Evolutionary conservation across 2,329 filamentous ascomycete species (phyloP).

Genomic region (Harringtonia lauricola): DNA sequence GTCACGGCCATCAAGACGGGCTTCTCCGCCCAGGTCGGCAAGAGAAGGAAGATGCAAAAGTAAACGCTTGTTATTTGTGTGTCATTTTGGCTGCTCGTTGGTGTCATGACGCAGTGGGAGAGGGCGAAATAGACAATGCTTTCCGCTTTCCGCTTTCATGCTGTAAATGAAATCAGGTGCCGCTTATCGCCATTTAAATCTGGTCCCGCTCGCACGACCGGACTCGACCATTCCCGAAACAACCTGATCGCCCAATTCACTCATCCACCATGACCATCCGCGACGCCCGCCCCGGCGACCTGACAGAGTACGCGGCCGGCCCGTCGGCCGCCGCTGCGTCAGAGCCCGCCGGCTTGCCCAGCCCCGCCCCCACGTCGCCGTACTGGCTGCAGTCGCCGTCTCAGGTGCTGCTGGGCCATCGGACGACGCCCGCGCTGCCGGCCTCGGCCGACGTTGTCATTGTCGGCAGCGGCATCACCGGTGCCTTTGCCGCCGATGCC

Average conservation of each 20-base stretch:
- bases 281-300: constrained; percentile 19
- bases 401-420: constrained; percentile 51
- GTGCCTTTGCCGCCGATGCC: constrained; percentile 58
- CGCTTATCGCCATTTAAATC: too few relatives aligned
- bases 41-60: constrained; percentile 89
- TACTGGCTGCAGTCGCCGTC: constrained; percentile 69
- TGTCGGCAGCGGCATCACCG: constrained; percentile 67
- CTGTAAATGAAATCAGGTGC: too few relatives aligned
- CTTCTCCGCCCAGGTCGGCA: constrained; percentile 99
- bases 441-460: constrained; percentile 55
- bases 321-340: background rate
- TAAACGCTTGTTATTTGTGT: constrained; percentile 38
- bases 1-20: constrained; percentile 99
- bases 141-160: too few relatives aligned
- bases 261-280: constrained; percentile 11
- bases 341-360: constrained; percentile 42
- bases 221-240: too few relatives aligned
- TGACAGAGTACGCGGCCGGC: background rate
- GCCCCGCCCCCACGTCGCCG: constrained; percentile 47
- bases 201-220: too few relatives aligned
- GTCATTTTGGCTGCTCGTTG: background rate
- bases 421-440: constrained; percentile 54
- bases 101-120: too few relatives aligned
- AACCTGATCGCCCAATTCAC: too few relatives aligned
- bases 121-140: too few relatives aligned